A percentile compares a stretch with the other conserved stretches of the same genome.
phyloP scores from a whole-genome alignment of 2,329 filamentous ascomycete genomes.

The Aureobasidium uvarum region DNA sequence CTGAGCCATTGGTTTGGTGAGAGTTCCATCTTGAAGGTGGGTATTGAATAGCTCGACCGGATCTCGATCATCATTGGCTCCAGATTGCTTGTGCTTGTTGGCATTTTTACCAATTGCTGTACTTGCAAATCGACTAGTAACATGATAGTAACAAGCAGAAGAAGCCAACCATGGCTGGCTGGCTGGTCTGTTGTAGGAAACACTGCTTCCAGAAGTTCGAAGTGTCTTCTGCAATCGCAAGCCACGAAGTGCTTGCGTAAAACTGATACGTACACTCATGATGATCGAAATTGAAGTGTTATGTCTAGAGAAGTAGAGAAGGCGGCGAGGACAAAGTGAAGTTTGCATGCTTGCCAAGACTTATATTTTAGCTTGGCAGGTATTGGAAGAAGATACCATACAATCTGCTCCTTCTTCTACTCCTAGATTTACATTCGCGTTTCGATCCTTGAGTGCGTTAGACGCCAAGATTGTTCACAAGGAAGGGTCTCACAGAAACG shows the following conservation, averaged over 20 bases:
- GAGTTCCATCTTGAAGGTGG: not conserved
- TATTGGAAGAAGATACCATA: not conserved
- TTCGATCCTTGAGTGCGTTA: not conserved
- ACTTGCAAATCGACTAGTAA: not conserved
- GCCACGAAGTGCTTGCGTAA: not conserved
- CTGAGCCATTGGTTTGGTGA: not conserved
- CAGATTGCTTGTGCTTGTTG: not conserved
- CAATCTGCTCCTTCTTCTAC: not conserved
- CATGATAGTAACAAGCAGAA: not conserved
- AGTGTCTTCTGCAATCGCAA: not conserved
- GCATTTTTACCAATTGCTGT: not conserved
- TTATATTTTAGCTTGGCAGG: not conserved
- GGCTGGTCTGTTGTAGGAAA: not conserved
- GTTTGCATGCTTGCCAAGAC: slow-evolving; percentile 12
- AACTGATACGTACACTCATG: not conserved
- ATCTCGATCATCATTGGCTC: not conserved
- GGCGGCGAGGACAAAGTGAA: not conserved
- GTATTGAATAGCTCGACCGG: not conserved
- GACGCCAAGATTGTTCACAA: not conserved
- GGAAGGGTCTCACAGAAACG: not conserved
- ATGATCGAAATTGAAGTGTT: not conserved
- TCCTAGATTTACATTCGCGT: not conserved
- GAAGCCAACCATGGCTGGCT: not conserved
- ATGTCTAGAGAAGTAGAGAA: not conserved
- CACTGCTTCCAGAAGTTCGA: not conserved